Percentiles rank a stretch among this genome's conserved stretches.
Evolutionary conservation across 768 basidiomycete genomes (phyloP).

Genomic region (Tephrocybe rancida): DNA sequence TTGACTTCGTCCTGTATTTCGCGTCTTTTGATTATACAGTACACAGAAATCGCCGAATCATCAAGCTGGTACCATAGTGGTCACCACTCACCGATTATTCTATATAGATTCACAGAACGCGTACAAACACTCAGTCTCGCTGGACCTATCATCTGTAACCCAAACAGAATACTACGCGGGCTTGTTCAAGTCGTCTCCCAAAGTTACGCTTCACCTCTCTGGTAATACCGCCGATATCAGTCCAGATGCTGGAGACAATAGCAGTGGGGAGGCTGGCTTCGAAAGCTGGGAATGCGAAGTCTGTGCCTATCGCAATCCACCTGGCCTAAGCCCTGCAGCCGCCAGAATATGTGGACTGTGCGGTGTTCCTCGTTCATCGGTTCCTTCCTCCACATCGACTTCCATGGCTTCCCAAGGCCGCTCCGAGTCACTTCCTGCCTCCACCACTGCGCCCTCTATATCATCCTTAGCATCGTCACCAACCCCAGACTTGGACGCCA

Average conservation of each 20-base stretch:
- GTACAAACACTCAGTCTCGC: slow-evolving; percentile 59
- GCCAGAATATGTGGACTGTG: slow-evolving; percentile 79
- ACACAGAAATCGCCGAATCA: slow-evolving; percentile 81
- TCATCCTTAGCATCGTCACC: slow-evolving; percentile 38
- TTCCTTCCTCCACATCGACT: slow-evolving; percentile 24
- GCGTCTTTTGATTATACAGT: slow-evolving; percentile 46
- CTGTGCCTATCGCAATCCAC: slow-evolving; percentile 84
- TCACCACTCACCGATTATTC: slow-evolving; percentile 86
- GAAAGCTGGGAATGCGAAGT: slow-evolving; percentile 85
- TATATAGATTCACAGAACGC: slow-evolving; percentile 64
- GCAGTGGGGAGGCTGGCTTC: slow-evolving; percentile 29
- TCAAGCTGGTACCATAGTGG: slow-evolving; percentile 70
- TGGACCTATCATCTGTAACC: slow-evolving; percentile 64
- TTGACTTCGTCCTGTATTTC: slow-evolving; percentile 2
- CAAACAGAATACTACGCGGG: slow-evolving; percentile 91
- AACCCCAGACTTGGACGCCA: slow-evolving; percentile 38
- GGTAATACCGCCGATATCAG: slow-evolving; percentile 22
- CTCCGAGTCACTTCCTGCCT: slow-evolving; percentile 43
- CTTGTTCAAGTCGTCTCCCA: slow-evolving; percentile 86
- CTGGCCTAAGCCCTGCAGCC: slow-evolving; percentile 69
- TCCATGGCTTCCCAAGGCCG: slow-evolving; percentile 21
- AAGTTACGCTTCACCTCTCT: slow-evolving; percentile 78
- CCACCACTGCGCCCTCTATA: slow-evolving; percentile 31
- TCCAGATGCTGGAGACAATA: slow-evolving; percentile 23
- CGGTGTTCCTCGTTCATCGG: slow-evolving; percentile 65